Conservation (phyloP, 73 alveolate species). For the Symbiodinium natans region DNA sequence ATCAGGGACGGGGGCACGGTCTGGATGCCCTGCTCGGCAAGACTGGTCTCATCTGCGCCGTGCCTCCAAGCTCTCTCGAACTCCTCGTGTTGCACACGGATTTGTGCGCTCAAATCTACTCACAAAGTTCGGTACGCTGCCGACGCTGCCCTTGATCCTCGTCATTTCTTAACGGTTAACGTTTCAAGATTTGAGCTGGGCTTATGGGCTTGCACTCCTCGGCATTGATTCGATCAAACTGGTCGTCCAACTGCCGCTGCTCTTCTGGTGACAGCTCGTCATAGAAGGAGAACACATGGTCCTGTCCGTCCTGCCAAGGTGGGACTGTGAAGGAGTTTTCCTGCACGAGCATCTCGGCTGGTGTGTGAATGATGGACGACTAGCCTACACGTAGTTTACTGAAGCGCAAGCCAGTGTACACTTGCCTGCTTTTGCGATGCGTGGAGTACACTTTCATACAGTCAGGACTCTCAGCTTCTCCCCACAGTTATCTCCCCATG, state of each 20-base stretch:
- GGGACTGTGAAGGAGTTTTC: neutral
- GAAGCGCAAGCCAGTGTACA: too few relatives aligned
- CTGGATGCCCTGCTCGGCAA: slow-evolving; percentile 80
- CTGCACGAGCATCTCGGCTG: neutral
- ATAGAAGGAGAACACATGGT: slow-evolving; percentile 73
- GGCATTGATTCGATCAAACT: slow-evolving; percentile 55
- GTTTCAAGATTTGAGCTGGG: too few relatives aligned
- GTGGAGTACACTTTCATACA: neutral
- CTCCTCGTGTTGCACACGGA: neutral
- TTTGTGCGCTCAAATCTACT: too few relatives aligned
- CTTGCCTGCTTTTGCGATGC: too few relatives aligned
- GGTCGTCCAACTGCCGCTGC: slow-evolving; percentile 78
- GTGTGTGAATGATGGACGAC: neutral
- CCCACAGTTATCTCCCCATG: neutral
- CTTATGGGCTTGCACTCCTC: too few relatives aligned
- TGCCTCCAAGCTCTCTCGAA: slow-evolving; percentile 47
- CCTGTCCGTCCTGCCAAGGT: slow-evolving; percentile 56
- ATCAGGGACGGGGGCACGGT: slow-evolving; percentile 49
- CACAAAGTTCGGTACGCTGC: too few relatives aligned
- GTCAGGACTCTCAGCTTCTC: neutral
- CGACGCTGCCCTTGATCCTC: too few relatives aligned
- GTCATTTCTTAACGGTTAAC: too few relatives aligned
- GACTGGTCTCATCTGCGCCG: slow-evolving; percentile 9
- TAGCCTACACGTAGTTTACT: too few relatives aligned
- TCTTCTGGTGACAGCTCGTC: slow-evolving; percentile 74